Conservation (phyloP, 208 protist species). For the Leishmania amazonensis region DNA sequence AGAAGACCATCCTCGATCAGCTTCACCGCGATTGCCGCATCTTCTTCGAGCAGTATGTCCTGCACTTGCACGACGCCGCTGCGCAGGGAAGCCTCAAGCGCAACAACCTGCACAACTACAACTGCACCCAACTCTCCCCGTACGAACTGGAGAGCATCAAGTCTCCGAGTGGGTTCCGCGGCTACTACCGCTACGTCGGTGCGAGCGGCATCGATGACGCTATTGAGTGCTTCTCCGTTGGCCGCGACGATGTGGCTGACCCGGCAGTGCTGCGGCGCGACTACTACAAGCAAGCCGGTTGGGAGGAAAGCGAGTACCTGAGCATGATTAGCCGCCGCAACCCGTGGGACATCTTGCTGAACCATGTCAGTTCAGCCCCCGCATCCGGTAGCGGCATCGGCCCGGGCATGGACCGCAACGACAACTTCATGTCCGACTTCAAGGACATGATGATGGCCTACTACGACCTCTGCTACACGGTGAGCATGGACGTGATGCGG, state of each 20-base stretch:
- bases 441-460: slow-evolving; percentile 86
- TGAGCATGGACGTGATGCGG: slow-evolving; percentile 82
- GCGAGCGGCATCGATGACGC: slow-evolving; percentile 83
- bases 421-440: slow-evolving; percentile 88
- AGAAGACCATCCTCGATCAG: slow-evolving; percentile 82
- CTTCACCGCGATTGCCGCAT: slow-evolving; percentile 85
- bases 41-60: slow-evolving; percentile 88
- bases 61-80: slow-evolving; percentile 37
- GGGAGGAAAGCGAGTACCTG: slow-evolving; percentile 71
- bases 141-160: slow-evolving; percentile 83
- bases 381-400: neutral
- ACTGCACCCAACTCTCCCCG: slow-evolving; percentile 60
- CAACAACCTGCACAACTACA: slow-evolving; percentile 62
- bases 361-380: slow-evolving; percentile 48
- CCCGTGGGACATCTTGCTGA: slow-evolving; percentile 81
- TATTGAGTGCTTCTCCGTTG: slow-evolving; percentile 90
- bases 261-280: slow-evolving; percentile 60
- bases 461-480: slow-evolving; percentile 81
- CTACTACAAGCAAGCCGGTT: slow-evolving; percentile 76
- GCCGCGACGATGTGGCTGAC: slow-evolving; percentile 72
- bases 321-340: slow-evolving; percentile 74
- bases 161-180: slow-evolving; percentile 67
- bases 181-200: slow-evolving; percentile 88
- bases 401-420: slow-evolving; percentile 32
- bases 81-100: slow-evolving; percentile 27